Evolutionary conservation across 495 filamentous ascomycete genomes (phyloP).

Genomic region (Hypoxylon fuscum): DNA sequence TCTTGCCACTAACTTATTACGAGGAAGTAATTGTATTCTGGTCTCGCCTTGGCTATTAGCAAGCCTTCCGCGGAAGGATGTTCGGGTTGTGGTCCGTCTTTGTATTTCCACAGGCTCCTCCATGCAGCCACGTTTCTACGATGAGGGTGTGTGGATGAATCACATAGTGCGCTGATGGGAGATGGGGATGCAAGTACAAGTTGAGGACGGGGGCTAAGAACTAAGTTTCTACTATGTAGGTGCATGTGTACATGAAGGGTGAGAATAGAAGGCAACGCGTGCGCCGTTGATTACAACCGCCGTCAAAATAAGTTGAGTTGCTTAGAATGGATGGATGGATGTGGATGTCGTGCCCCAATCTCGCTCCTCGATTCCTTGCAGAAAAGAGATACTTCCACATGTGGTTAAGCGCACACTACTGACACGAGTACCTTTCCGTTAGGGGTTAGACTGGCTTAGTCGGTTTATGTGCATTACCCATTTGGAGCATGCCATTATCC

Average conservation of each 20-base stretch:
- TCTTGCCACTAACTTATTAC: not conserved
- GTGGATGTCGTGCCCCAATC: constrained; percentile 41
- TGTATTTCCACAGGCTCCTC: constrained; percentile 4
- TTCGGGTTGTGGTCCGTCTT: constrained; percentile 6
- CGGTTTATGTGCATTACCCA: constrained; percentile 33
- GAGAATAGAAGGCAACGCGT: not conserved
- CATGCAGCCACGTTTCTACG: constrained; percentile 32
- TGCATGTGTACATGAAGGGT: too few relatives aligned
- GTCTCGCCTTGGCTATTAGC: not conserved
- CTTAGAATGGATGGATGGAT: constrained; percentile 4
- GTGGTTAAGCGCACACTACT: constrained; percentile 13
- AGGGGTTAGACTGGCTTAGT: constrained; percentile 6
- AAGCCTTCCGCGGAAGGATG: constrained; percentile 4
- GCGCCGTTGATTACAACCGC: constrained; percentile 18
- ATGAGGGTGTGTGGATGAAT: constrained; percentile 25
- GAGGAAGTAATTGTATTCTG: not conserved
- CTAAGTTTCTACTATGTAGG: constrained; percentile 10
- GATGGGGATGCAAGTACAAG: constrained; percentile 11
- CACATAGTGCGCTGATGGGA: not conserved
- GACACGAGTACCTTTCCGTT: constrained; percentile 31
- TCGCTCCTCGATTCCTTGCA: constrained; percentile 36
- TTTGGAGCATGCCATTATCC: constrained; percentile 17
- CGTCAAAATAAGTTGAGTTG: constrained; percentile 25
- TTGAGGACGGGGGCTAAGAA: constrained; percentile 16
- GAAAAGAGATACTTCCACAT: constrained; percentile 31